Base-by-base conservation (phyloP, 164 flowering plant genomes). In the Piper betle region DNA sequence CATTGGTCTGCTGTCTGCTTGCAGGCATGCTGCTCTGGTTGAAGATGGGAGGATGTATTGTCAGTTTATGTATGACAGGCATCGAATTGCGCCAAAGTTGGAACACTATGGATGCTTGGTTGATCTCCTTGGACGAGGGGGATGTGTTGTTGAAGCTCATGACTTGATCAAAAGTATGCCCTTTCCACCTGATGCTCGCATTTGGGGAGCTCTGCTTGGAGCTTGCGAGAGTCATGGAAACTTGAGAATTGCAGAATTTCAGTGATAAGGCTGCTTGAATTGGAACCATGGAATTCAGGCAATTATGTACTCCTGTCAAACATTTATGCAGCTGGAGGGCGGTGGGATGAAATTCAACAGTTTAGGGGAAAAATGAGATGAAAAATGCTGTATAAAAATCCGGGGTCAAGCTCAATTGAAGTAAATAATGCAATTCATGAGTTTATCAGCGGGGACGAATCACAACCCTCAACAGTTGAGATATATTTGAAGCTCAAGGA, bases 101-200 rank as follows among this genome's bases (percentile, higher is more conserved):
- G 74, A 71, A 62, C 74, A 76, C 57, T 76, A 73, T 60, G 78
- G 75, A 0, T 75, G 78, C 61, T 66, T 75, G 75, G 72, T 75
- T 12, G 73, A 72, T 69, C 69, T 73, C 43, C 71, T 73, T 25
- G 64, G 72, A 53, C 68, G 77, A 9, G 72, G 67, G 3, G 73
- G 74, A 39, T 59, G 55, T 39, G 50, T 70, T 40, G 41, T 15
- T 0, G 74, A 76, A 40, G 79, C 79, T 11, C 61, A 50, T 19
- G 60, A 73, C 20, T 52, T 76, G 17, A 63, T 76, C 4, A 39
- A 63, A 52, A 55, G 59, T 11, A 63, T 74, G 68, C 68, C 73
- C 20, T 38, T 66, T 16, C 5, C 56, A 10, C 69, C 70, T 37
- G 75, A 74, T 66, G 75, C 72, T 5, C 59, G 60, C 19, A 62